phyloP scores from a whole-genome alignment of 2,329 filamentous ascomycete species.

The Stagonosporopsis rhizophila region DNA sequence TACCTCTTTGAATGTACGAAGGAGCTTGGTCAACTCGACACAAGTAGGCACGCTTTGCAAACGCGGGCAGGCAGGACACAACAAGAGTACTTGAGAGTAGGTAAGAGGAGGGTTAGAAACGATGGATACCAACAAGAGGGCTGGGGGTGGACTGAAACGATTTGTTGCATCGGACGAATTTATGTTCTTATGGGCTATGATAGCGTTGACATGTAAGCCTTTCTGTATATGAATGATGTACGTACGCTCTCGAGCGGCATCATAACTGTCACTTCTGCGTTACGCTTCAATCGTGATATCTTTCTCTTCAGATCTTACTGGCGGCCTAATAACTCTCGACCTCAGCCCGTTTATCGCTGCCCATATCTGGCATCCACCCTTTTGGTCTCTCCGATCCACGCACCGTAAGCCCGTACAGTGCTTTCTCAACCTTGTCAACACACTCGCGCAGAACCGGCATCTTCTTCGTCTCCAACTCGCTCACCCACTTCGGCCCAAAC shows the following conservation, averaged over 20 bases:
- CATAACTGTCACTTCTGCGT: background rate
- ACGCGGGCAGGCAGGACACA: background rate
- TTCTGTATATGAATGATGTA: constrained; percentile 34
- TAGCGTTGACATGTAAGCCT: constrained; percentile 39
- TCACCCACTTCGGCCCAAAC: constrained; percentile 61
- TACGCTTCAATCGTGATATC: background rate
- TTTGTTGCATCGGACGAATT: constrained; percentile 23
- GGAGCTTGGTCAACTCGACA: constrained; percentile 1
- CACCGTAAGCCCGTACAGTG: constrained; percentile 86
- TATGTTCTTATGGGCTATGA: constrained; percentile 43
- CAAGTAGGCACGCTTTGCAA: background rate
- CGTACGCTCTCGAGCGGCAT: constrained; percentile 3
- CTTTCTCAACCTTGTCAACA: constrained; percentile 91
- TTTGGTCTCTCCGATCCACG: constrained; percentile 86
- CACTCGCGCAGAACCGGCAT: constrained; percentile 84
- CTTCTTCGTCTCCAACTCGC: constrained; percentile 74
- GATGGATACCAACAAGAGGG: constrained; percentile 15
- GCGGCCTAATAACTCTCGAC: constrained; percentile 50
- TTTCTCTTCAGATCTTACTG: too few relatives aligned
- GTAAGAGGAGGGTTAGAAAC: background rate
- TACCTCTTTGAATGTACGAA: constrained; percentile 1
- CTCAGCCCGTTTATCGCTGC: constrained; percentile 50
- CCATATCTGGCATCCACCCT: constrained; percentile 87
- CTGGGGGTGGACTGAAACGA: constrained; percentile 2
- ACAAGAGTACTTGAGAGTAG: background rate